Evolutionary conservation across 345 rosid species (phyloP), one percentile per base, ranked within the genome.

Genomic region (Dimocarpus longan): DNA sequence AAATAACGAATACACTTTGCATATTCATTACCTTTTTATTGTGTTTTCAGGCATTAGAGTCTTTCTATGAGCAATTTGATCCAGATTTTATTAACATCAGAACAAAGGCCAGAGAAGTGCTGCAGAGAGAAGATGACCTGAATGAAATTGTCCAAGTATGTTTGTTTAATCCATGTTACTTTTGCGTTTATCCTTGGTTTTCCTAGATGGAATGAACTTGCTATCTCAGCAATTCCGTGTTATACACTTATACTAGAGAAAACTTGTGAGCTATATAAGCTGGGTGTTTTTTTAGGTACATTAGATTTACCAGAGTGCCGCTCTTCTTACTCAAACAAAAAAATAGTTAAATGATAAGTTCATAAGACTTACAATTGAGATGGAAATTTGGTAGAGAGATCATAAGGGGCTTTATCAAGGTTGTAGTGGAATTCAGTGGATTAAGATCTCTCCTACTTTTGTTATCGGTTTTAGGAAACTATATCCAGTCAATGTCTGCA

Each of bases 121-220:
- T 97, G 79, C 99, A 97, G 86, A 94, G 99, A 86, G 99, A 97
- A 87, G 99, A 97, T 82, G 99, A 97, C 86, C 85, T 97, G 78
- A 97, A 97, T 70, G 99, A 97, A 90, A 97, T 97, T 89, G 99
- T 97, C 85, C 99, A 94, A 88, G 99, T 94, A 90, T 19, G 79
- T 78, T 48, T 74, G 72, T 21, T 79, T 43, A 12, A 16, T 74
- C 21, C 19, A 40, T 43, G 56, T 66, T 10, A 16, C 71, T 63
- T 57, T 15, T 28, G 19, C 75, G 32, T 15, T 70, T 57, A 39
- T 1, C 73, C n/a, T 4, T 66, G 43, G 72, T 3, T 68, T 66
- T 66, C 10, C 46, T 18, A 5, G 1, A 15, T 66, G 68, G 71
- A 60, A 48, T 70, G 19, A 37, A 37, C 73, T 42, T 16, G 32